Base-by-base conservation (phyloP, 352 stramenopile genomes). In the Phytophthora ramorum region DNA sequence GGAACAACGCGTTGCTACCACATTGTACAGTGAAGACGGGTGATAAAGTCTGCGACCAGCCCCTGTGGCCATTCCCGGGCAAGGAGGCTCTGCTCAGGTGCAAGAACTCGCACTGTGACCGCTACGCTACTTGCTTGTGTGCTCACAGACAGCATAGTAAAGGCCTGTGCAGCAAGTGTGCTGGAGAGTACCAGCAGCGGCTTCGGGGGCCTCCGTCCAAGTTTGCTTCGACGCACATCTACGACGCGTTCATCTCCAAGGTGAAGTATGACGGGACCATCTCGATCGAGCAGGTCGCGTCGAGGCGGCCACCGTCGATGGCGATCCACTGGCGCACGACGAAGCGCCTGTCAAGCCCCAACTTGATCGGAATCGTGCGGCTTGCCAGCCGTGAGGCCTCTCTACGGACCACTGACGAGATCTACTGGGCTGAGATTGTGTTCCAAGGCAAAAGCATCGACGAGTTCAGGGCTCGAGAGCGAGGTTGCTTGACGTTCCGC, bases 251-350 rank as follows among this genome's bases (percentile, higher is more conserved):
- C 0, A 78, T 95, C 35, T 58, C 58, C 0, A 60, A 54, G 1
- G 59, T 93, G 7, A 81, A 87, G 22, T 78, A 84, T 19, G 83
- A 91, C 44, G 87, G 85, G 6, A 85, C 80, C 3, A 63, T 95
- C 45, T 88, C 78, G 22, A 56, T 96, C 19, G 59, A 78, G 9
- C 67, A 91, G 9, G 65, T 96, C 8, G 60, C 62, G 20, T 93
- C 81, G 12, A 76, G 87, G 3, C 82, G 83, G 19, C 83, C 81
- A 5, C 87, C 85, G 6, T n/a, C 73, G 44, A 76, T 63, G 7
- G 46, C 59, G 0, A 90, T 96, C 52, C 87, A 97, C 26, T 97
- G 87, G 89, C 78, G 76, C 48, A 96, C 79, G 2, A 97, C 89
- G 2, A 91, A 89, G 47, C 76, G 89, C 1, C 61, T 97, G 0